These are phyloP conservation scores for Ophiosphaerella narmari DNA, from an alignment of 2,329 filamentous ascomycete genomes.

Conservation along the genomic window DNA sequence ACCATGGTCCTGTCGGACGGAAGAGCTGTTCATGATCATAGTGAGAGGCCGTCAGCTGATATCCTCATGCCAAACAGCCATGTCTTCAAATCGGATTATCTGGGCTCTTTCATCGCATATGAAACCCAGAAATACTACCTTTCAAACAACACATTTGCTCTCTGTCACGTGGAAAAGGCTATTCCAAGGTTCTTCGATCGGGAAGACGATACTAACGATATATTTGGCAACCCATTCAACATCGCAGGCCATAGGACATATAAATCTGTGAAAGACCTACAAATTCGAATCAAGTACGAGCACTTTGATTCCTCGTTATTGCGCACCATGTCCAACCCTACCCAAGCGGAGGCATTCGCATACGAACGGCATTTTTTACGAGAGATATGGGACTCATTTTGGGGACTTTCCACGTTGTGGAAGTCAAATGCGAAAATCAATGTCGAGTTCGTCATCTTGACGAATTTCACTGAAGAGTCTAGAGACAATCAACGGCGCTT, in stretches of 20 bases:
- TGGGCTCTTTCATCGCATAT: slow-evolving; percentile 12
- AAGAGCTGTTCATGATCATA: slow-evolving; percentile 22
- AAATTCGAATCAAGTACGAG: slow-evolving; percentile 31
- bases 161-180: slow-evolving; percentile 23
- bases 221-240: not conserved
- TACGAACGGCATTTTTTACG: slow-evolving; percentile 14
- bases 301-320: slow-evolving; percentile 8
- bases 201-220: not conserved
- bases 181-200: slow-evolving; percentile 12
- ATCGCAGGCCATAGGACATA: slow-evolving; percentile 3
- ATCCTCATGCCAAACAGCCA: slow-evolving; percentile 24
- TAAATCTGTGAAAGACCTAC: slow-evolving; percentile 20
- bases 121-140: slow-evolving; percentile 27
- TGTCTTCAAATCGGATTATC: slow-evolving; percentile 24
- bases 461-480: not conserved
- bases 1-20: slow-evolving; percentile 17
- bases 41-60: slow-evolving; percentile 18
- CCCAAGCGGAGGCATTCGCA: not conserved
- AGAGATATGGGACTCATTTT: not conserved
- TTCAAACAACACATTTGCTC: slow-evolving; percentile 25
- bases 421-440: slow-evolving; percentile 5
- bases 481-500: slow-evolving; percentile 1
- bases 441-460: slow-evolving; percentile 30
- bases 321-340: not conserved
- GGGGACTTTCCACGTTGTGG: not conserved